Evolutionary conservation across 2,329 filamentous ascomycete species (phyloP).

Genomic region (Fusarium fujikuroi): DNA sequence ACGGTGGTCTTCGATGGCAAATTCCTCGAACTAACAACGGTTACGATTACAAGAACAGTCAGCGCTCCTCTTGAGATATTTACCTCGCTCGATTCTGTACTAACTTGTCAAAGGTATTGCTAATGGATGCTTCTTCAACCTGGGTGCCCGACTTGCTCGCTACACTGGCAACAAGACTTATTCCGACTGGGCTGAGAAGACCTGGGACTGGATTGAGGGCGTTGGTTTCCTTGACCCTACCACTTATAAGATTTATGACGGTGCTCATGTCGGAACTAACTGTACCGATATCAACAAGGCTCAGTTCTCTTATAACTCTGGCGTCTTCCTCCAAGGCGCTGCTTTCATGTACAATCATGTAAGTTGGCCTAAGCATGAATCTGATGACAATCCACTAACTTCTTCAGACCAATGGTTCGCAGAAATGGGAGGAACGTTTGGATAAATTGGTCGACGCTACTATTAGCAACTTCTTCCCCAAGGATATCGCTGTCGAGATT

Average conservation of each 20-base stretch:
- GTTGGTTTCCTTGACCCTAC: constrained; percentile 69
- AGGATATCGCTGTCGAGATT: constrained; percentile 68
- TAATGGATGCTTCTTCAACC: constrained; percentile 72
- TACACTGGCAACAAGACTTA: constrained; percentile 77
- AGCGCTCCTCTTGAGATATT: constrained; percentile 1
- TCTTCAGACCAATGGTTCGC: constrained; percentile 57
- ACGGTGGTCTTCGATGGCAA: constrained; percentile 79
- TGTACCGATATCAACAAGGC: constrained; percentile 66
- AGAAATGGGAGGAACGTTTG: constrained; percentile 63
- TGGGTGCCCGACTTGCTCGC: constrained; percentile 74
- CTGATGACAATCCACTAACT: constrained; percentile 7
- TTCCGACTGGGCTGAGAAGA: constrained; percentile 69
- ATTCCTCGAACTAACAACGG: constrained; percentile 79
- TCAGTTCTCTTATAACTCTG: constrained; percentile 71
- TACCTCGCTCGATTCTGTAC: not conserved
- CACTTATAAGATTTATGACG: constrained; percentile 70
- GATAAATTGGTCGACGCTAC: constrained; percentile 53
- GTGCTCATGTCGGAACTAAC: constrained; percentile 61
- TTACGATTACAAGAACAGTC: constrained; percentile 78
- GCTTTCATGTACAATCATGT: constrained; percentile 73
- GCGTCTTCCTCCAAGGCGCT: constrained; percentile 66
- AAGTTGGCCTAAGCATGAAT: constrained; percentile 32
- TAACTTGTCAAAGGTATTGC: constrained; percentile 55
- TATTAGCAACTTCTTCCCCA: constrained; percentile 62
- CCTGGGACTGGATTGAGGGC: constrained; percentile 69